Base-by-base conservation (phyloP, 495 filamentous ascomycete species). In the Aspergillus incahuasiensis region DNA sequence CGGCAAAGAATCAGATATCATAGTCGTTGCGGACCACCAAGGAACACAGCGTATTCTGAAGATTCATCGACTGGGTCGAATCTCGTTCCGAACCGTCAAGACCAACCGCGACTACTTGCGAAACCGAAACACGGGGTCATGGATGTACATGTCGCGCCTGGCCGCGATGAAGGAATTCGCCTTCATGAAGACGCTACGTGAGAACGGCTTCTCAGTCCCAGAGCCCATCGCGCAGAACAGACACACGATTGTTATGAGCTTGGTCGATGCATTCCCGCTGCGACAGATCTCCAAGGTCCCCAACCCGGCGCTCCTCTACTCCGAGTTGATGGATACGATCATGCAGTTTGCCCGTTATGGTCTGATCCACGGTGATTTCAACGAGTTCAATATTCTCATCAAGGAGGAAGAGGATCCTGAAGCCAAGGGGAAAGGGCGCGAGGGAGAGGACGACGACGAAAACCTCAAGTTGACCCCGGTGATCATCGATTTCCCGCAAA, bases 361-460 rank as follows among this genome's bases (percentile, higher is more conserved):
- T 7, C 74, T 99, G 53, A 97, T 99, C 51, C 94, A 99, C 68
- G 95, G 94, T 60, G 94, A 99, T 68, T 97, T 96, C 75, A 99
- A 99, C 74, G 95, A 97, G 74, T 99, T 99, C 78, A 99, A 99
- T 65, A 90, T 99, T 55, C 78, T 99, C 18, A 85, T 97, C 69
- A 85, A 91, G 59, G 91, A 95, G 62, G 79, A 82, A 30, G 68
- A 71, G 32, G 62, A 74, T 19, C 64, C 74, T 1, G 72, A 74
- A 18, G 70, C 57, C 1, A 70, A 74, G 44, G 71, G 69, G 9
- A 74, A 75, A 35, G 67, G 58, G 5, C 57, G 63, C 9, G 68
- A 56, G 2, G 62, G 60, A 24, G 57, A 60, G 30, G 73, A 73
- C n/a, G 58, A 64, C 18, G 65, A 64, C 54, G 68, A 70, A 47